Conservation (phyloP, 106 monocot species). For the Dendrobium officinale region DNA sequence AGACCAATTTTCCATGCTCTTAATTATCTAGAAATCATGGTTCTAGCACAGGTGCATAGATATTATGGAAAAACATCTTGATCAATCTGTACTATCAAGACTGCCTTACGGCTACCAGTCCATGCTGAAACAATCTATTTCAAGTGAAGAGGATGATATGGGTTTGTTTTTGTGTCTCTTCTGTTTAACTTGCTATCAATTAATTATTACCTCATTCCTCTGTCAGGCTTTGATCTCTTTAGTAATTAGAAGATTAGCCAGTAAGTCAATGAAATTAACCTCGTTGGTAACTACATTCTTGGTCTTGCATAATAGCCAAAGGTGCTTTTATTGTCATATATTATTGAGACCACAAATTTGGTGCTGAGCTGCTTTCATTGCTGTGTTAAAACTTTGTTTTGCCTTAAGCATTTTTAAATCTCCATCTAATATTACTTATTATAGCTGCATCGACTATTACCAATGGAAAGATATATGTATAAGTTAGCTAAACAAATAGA, state of each 20-base stretch:
- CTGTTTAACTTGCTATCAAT: not conserved
- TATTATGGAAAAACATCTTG: slow-evolving; percentile 73
- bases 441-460: not conserved
- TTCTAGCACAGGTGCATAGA: slow-evolving; percentile 45
- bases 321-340: not conserved
- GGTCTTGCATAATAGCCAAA: not conserved
- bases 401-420: not conserved
- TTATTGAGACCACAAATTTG: not conserved
- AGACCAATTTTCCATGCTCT: not conserved
- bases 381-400: not conserved
- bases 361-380: not conserved
- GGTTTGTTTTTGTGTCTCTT: slow-evolving; percentile 28
- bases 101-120: slow-evolving; percentile 81
- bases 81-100: slow-evolving; percentile 62
- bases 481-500: not conserved
- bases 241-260: not conserved
- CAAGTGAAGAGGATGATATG: slow-evolving; percentile 98
- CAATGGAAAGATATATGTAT: not conserved
- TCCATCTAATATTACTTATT: not conserved
- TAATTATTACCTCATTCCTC: not conserved
- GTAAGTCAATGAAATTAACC: not conserved
- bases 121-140: slow-evolving; percentile 68
- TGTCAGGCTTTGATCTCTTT: not conserved
- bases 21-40: slow-evolving; percentile 4
- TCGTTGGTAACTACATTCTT: not conserved